phyloP scores from a whole-genome alignment of 1,284 basidiomycete genomes.

The Pulchroboletus neoregius region DNA sequence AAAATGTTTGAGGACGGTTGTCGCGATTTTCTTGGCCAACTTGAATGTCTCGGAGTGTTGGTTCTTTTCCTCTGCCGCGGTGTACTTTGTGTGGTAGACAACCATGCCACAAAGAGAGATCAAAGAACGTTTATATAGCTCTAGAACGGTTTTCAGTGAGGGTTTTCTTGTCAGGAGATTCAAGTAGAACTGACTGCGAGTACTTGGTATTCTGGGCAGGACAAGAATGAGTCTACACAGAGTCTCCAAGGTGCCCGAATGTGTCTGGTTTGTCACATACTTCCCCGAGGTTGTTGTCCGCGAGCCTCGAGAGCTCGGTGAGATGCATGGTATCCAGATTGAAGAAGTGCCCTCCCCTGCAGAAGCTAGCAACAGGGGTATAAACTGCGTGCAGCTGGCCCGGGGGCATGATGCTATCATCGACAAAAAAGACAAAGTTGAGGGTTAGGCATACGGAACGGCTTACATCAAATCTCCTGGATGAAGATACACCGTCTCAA shows the following conservation, averaged over 20 bases:
- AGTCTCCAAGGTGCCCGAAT: background rate
- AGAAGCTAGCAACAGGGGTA: background rate
- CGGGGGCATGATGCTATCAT: background rate
- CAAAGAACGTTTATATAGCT: background rate
- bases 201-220: background rate
- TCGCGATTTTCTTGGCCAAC: no score
- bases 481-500: background rate
- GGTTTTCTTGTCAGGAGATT: no score
- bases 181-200: background rate
- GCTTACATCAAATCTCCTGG: background rate
- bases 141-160: background rate
- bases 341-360: background rate
- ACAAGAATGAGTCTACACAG: background rate
- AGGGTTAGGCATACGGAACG: background rate
- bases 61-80: no score
- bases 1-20: no score
- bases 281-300: background rate
- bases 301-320: background rate
- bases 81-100: no score
- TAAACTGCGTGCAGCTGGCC: background rate
- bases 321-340: constrained; percentile 2
- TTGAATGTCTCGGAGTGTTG: no score
- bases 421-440: background rate
- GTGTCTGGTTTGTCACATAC: background rate
- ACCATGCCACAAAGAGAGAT: background rate